Evolutionary conservation across 2,329 filamentous ascomycete genomes (phyloP).

Genomic region (Neofusicoccum parvum): DNA sequence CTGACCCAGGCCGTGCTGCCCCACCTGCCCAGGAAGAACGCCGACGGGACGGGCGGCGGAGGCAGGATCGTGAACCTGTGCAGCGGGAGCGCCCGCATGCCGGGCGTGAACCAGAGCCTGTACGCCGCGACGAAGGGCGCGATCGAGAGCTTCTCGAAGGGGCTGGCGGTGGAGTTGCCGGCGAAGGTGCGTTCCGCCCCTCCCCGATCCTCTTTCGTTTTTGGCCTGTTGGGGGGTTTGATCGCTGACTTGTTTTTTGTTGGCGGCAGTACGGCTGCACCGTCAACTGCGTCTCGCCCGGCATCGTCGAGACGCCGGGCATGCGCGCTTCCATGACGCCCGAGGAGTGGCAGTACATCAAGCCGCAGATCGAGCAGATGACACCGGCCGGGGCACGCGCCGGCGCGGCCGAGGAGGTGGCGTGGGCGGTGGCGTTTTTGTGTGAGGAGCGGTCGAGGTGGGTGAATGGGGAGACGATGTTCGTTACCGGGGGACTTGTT

Average conservation of each 20-base stretch:
- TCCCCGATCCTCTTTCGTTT: neutral
- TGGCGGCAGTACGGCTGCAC: neutral
- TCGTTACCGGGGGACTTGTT: neutral
- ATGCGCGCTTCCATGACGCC: slow-evolving; percentile 11
- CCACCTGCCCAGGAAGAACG: slow-evolving; percentile 42
- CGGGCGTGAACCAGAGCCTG: slow-evolving; percentile 50
- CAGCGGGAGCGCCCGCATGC: slow-evolving; percentile 54
- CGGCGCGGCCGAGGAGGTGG: neutral
- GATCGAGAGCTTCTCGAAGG: slow-evolving; percentile 61
- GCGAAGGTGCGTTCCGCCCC: neutral
- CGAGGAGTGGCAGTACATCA: slow-evolving; percentile 4
- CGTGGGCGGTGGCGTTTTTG: slow-evolving; percentile 9
- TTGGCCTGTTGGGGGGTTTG: no score
- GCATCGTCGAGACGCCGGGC: slow-evolving; percentile 5
- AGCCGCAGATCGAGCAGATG: slow-evolving; percentile 7
- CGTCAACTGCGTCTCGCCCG: neutral
- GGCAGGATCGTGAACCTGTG: slow-evolving; percentile 62
- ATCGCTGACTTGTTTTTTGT: neutral
- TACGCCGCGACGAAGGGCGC: slow-evolving; percentile 63
- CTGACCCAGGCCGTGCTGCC: slow-evolving; percentile 58
- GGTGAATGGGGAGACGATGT: slow-evolving; percentile 2
- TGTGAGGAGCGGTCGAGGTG: neutral
- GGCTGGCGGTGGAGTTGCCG: slow-evolving; percentile 59
- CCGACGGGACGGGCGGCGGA: neutral
- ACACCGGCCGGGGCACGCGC: neutral